Percentiles rank a stretch among this genome's conserved stretches.
Conservation (phyloP, 179 eudicot species). For the Spinacia oleracea region DNA sequence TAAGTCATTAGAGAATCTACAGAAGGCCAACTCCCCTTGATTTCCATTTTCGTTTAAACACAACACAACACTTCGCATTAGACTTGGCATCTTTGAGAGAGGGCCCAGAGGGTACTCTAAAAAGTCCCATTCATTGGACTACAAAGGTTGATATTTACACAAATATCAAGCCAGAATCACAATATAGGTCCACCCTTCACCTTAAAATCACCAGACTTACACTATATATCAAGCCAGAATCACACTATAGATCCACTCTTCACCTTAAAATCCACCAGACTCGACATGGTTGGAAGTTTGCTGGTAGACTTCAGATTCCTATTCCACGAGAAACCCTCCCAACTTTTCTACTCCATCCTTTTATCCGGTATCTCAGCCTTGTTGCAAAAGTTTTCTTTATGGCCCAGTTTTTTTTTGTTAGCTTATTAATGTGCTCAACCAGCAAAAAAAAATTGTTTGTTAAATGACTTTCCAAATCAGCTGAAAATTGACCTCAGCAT, state of each 20-base stretch:
- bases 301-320: not conserved
- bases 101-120: not conserved
- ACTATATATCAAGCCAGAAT: not conserved
- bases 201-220: not conserved
- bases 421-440: not conserved
- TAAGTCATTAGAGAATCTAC: not conserved
- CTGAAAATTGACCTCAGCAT: not conserved
- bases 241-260: not conserved
- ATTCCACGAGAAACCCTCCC: not conserved
- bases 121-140: not conserved
- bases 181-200: not conserved
- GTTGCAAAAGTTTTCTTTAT: not conserved
- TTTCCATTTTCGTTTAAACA: not conserved
- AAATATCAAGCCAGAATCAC: not conserved
- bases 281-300: not conserved
- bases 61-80: not conserved
- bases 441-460: not conserved
- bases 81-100: not conserved
- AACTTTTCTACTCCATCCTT: not conserved
- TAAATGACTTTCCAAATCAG: not conserved
- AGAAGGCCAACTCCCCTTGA: not conserved
- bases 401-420: not conserved
- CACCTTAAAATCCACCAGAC: not conserved
- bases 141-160: not conserved
- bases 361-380: not conserved